These are phyloP conservation scores for Wallacemonas sp. DNA, from an alignment of 208 protist species.

Conservation along the genomic window DNA sequence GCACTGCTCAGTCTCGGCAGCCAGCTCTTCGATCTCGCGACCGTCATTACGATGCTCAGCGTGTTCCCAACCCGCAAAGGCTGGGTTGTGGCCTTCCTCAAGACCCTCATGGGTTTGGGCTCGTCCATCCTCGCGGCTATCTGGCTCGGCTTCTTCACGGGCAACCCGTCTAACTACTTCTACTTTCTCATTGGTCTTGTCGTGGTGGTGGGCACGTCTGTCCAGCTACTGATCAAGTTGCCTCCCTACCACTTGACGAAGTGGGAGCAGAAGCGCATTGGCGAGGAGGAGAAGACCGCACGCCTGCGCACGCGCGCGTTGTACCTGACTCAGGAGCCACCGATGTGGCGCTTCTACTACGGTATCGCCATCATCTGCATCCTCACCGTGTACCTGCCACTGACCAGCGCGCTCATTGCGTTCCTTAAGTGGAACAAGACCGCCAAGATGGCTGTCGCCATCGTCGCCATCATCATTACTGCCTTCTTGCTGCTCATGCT, in stretches of 20 bases:
- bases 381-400: conserved; percentile 59
- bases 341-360: conserved; percentile 47
- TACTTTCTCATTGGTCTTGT: conserved; percentile 48
- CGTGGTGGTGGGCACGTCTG: conserved; percentile 17
- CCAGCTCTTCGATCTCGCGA: conserved; percentile 49
- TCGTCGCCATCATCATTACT: conserved; percentile 26
- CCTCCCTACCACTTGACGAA: conserved; percentile 63
- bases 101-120: conserved; percentile 68
- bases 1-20: conserved; percentile 33
- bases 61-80: conserved; percentile 51
- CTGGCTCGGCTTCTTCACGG: conserved; percentile 51
- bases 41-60: conserved; percentile 46
- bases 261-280: conserved; percentile 32
- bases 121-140: conserved; percentile 53
- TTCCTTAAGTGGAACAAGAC: conserved; percentile 21
- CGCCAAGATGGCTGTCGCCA: conserved; percentile 29
- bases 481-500: conserved; percentile 19
- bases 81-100: conserved; percentile 57
- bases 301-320: conserved; percentile 13
- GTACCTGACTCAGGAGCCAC: conserved; percentile 59
- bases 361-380: conserved; percentile 43
- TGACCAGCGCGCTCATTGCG: conserved; percentile 31
- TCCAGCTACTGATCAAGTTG: conserved; percentile 36
- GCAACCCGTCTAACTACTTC: conserved; percentile 31
- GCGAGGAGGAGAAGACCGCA: conserved; percentile 15